phyloP scores from a whole-genome alignment of 768 basidiomycete species.

The Sistotremastrum suecicum region DNA sequence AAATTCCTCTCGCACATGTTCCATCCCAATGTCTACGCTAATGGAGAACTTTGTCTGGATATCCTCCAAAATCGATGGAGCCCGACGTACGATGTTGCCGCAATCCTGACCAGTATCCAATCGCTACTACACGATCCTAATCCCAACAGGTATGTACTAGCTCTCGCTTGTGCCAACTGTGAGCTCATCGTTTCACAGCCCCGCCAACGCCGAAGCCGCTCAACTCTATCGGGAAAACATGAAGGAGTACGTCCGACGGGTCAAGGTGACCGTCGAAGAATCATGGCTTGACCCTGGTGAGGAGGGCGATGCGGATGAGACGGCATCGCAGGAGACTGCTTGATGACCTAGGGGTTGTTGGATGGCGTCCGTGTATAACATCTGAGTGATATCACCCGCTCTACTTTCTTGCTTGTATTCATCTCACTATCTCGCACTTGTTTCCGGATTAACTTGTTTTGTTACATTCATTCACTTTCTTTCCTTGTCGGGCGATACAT shows the following conservation, averaged over 20 bases:
- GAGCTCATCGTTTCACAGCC: constrained; percentile 30
- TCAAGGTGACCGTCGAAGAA: constrained; percentile 88
- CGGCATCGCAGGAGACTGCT: too few species aligned
- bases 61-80: constrained; percentile 99
- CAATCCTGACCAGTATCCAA: constrained; percentile 94
- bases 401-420: too few species aligned
- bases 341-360: too few species aligned
- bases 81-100: constrained; percentile 97
- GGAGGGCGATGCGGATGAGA: constrained; percentile 39
- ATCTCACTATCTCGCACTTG: too few species aligned
- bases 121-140: constrained; percentile 95
- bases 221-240: constrained; percentile 94
- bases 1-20: constrained; percentile 98
- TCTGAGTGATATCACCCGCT: too few species aligned
- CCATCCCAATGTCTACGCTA: constrained; percentile 97
- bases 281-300: constrained; percentile 82
- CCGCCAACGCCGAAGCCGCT: constrained; percentile 96
- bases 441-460: too few species aligned
- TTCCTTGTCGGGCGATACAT: too few species aligned
- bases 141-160: constrained; percentile 46
- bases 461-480: too few species aligned
- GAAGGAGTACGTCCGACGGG: constrained; percentile 93
- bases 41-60: constrained; percentile 95
- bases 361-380: too few species aligned
- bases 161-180: neutral